These are phyloP conservation scores for Globisporangium alternatum DNA, from an alignment of 352 stramenopile species.

Conservation along the genomic window DNA sequence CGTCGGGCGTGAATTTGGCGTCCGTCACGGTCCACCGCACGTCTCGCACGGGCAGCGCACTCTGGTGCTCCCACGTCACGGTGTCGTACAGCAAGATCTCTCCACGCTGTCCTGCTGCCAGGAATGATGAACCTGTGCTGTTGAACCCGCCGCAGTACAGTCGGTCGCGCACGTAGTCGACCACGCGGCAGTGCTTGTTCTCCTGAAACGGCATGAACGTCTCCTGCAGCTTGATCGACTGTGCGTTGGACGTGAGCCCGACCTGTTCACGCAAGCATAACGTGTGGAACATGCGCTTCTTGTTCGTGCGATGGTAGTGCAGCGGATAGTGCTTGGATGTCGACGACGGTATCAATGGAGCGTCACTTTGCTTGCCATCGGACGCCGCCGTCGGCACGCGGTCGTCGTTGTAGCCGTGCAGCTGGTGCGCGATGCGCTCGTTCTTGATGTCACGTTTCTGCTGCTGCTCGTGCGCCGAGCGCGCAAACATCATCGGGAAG, in stretches of 20 bases:
- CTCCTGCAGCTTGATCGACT: constrained; percentile 72
- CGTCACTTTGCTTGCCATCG: background rate
- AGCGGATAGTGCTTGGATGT: constrained; percentile 16
- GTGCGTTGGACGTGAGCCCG: constrained; percentile 51
- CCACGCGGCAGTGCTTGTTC: constrained; percentile 70
- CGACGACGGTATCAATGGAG: constrained; percentile 11
- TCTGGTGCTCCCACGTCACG: constrained; percentile 52
- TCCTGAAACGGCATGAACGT: constrained; percentile 80
- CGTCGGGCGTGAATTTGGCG: constrained; percentile 77
- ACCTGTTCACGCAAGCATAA: constrained; percentile 69
- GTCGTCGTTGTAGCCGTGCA: constrained; percentile 50
- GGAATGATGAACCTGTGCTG: constrained; percentile 59
- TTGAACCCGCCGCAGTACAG: constrained; percentile 84
- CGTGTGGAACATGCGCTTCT: constrained; percentile 52
- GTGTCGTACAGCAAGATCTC: constrained; percentile 80
- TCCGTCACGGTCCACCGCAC: constrained; percentile 83
- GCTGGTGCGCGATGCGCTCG: constrained; percentile 67
- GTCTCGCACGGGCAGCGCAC: constrained; percentile 57
- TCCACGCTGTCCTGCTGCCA: constrained; percentile 62
- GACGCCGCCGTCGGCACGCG: background rate
- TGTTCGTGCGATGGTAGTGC: constrained; percentile 27
- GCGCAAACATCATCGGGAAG: constrained; percentile 56
- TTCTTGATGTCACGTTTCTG: constrained; percentile 44
- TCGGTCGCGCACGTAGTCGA: constrained; percentile 65
- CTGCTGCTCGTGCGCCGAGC: constrained; percentile 51